Evolutionary conservation across 331 rosid genomes (phyloP).

Genomic region (Saraca asoca): DNA sequence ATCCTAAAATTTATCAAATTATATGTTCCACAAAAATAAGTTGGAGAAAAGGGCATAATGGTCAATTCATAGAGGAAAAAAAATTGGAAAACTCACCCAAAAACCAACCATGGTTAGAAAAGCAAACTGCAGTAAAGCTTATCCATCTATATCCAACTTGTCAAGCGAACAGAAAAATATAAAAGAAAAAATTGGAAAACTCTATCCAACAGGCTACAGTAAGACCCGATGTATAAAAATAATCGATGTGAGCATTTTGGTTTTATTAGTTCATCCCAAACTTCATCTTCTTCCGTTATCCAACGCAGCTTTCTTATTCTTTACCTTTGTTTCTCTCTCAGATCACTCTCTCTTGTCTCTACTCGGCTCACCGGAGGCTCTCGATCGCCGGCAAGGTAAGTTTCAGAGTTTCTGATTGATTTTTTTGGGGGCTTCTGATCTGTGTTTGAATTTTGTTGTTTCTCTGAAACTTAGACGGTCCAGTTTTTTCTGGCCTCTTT

Average conservation of each 20-base stretch:
- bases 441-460: conserved; percentile 29
- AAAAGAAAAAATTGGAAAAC: neutral
- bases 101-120: conserved; percentile 39
- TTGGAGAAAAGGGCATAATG: conserved; percentile 5
- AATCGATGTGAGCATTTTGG: conserved; percentile 29
- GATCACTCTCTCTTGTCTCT: neutral
- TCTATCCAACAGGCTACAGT: conserved; percentile 32
- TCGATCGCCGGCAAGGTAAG: conserved; percentile 40
- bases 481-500: neutral
- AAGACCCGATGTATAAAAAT: conserved; percentile 23
- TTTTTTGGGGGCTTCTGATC: conserved; percentile 36
- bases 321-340: conserved; percentile 17
- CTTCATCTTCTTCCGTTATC: conserved; percentile 30
- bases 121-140: conserved; percentile 30
- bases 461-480: neutral
- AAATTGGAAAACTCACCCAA: neutral
- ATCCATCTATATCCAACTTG: conserved; percentile 15
- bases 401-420: neutral
- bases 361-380: conserved; percentile 27
- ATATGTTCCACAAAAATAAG: neutral
- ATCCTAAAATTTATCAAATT: neutral
- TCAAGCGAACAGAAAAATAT: neutral
- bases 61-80: neutral
- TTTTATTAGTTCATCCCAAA: conserved; percentile 30
- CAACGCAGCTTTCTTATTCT: conserved; percentile 18